These are phyloP conservation scores for Solanum dulcamara DNA, from an alignment of 257 asterid genomes.

Conservation along the genomic window DNA sequence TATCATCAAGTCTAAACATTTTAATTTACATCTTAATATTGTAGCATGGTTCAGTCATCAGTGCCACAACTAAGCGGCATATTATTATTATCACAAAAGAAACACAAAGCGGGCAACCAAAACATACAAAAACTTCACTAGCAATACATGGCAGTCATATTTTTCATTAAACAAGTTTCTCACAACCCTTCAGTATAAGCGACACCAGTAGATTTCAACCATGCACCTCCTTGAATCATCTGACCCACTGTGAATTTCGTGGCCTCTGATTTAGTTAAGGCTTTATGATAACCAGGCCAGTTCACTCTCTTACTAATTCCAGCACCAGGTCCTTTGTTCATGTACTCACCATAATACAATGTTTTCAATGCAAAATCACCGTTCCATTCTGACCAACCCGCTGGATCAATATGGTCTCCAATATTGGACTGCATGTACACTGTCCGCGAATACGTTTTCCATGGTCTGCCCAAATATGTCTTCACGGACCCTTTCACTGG, in stretches of 20 bases:
- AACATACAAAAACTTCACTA: not conserved
- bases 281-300: constrained; percentile 5
- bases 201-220: constrained; percentile 12
- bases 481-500: not conserved
- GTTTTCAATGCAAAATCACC: constrained; percentile 12
- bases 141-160: not conserved
- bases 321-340: constrained; percentile 14
- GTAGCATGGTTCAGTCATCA: not conserved
- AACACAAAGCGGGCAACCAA: not conserved
- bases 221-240: constrained; percentile 5
- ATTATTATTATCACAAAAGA: not conserved
- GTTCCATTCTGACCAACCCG: constrained; percentile 8
- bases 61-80: not conserved
- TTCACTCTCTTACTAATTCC: constrained; percentile 1
- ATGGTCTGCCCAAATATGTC: constrained; percentile 15
- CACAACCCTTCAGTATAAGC: constrained; percentile 5
- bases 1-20: not conserved
- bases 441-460: constrained; percentile 16
- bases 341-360: constrained; percentile 8
- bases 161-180: not conserved
- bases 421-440: constrained; percentile 7
- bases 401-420: constrained; percentile 7
- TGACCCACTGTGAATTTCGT: constrained; percentile 4
- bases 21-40: not conserved
- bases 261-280: not conserved